A percentile compares a stretch with the other conserved stretches of the same genome.
Conservation (phyloP, 371 early-diverging fungal species). For the Rhizopus sp. region DNA sequence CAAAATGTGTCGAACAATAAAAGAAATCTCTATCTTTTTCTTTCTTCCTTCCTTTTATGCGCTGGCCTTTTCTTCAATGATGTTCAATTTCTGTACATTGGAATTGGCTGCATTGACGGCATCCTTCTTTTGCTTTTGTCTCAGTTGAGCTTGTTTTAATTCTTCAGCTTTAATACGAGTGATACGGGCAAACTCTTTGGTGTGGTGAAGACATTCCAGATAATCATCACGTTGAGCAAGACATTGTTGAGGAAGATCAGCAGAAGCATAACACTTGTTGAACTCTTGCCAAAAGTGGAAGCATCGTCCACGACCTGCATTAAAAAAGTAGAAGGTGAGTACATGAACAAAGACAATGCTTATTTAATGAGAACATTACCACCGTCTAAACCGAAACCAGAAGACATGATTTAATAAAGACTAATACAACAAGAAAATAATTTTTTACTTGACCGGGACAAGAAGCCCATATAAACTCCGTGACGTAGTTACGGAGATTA, state of each 20-base stretch:
- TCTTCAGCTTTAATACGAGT: slow-evolving; percentile 62
- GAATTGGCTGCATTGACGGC: slow-evolving; percentile 58
- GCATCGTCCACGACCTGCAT: slow-evolving; percentile 77
- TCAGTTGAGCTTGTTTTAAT: slow-evolving; percentile 61
- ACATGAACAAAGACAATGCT: neutral
- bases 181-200: slow-evolving; percentile 72
- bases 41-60: slow-evolving; percentile 1
- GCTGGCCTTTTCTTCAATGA: slow-evolving; percentile 45
- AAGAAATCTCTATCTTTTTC: neutral
- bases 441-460: too few relatives aligned
- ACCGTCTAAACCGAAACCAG: slow-evolving; percentile 51
- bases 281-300: slow-evolving; percentile 87
- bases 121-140: slow-evolving; percentile 52
- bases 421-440: too few relatives aligned
- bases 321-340: neutral
- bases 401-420: slow-evolving; percentile 39
- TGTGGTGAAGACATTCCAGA: slow-evolving; percentile 81
- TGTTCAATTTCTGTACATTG: slow-evolving; percentile 59
- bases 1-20: neutral
- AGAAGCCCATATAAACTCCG: too few relatives aligned
- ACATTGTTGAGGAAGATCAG: slow-evolving; percentile 73
- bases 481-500: too few relatives aligned
- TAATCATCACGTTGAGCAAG: slow-evolving; percentile 76
- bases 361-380: slow-evolving; percentile 27
- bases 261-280: slow-evolving; percentile 79